Conservation (phyloP, 805 yeast species). For the Candida patagonica region DNA sequence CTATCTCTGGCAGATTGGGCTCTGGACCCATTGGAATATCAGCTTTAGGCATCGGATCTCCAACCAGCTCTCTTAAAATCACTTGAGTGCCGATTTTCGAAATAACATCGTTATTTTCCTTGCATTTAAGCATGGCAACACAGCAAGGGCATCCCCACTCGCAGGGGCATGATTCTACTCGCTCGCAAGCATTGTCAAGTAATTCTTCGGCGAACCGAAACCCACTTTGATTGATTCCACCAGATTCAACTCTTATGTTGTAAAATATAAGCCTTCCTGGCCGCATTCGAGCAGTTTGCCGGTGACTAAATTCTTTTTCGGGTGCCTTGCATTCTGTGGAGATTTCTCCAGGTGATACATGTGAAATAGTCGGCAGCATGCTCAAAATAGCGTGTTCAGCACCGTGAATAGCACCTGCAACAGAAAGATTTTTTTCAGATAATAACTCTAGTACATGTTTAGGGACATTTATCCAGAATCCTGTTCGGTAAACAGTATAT, state of each 20-base stretch:
- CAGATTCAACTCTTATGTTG: constrained; percentile 83
- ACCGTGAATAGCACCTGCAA: constrained; percentile 94
- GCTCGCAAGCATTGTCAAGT: constrained; percentile 42
- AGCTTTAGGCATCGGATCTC: constrained; percentile 40
- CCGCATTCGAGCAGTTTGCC: constrained; percentile 61
- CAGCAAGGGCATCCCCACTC: constrained; percentile 70
- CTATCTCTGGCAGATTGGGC: constrained; percentile 17
- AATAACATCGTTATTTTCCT: constrained; percentile 70
- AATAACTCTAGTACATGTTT: constrained; percentile 49
- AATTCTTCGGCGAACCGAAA: constrained; percentile 69
- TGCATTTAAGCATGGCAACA: constrained; percentile 74
- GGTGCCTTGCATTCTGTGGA: constrained; percentile 96
- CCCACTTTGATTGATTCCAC: constrained; percentile 72
- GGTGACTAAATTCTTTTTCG: constrained; percentile 80
- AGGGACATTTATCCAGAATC: constrained; percentile 90
- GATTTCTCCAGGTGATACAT: constrained; percentile 59
- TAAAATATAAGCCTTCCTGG: constrained; percentile 83
- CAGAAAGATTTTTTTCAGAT: constrained; percentile 45
- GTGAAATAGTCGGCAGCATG: constrained; percentile 62
- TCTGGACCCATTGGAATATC: constrained; percentile 31
- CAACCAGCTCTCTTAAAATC: constrained; percentile 53
- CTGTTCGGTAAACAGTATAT: constrained; percentile 54
- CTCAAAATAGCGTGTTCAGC: constrained; percentile 88
- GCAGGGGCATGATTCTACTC: constrained; percentile 56
- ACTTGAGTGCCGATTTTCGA: constrained; percentile 81